phyloP scores from a whole-genome alignment of 2,329 filamentous ascomycete species.

The Clonostachys chloroleuca region DNA sequence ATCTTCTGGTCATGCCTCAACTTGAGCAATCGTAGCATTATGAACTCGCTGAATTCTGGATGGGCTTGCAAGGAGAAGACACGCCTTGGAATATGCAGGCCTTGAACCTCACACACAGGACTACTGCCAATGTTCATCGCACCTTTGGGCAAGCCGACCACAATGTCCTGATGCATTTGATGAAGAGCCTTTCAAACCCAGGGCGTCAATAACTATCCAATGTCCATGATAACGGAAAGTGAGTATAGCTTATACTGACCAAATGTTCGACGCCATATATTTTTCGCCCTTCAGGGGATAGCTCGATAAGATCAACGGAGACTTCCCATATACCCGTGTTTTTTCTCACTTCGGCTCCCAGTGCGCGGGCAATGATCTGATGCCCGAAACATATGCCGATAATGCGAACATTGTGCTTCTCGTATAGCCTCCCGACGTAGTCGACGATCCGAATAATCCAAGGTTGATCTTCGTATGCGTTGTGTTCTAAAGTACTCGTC shows the following conservation, averaged over 20 bases:
- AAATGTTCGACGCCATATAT: constrained; percentile 1
- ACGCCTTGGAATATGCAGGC: constrained; percentile 29
- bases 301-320: constrained; percentile 1
- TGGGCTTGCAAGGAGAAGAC: constrained; percentile 42
- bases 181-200: constrained; percentile 20
- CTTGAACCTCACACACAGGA: constrained; percentile 33
- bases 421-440: constrained; percentile 25
- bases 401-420: constrained; percentile 29
- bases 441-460: constrained; percentile 39
- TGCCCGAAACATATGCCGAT: constrained; percentile 44
- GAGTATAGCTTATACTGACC: constrained; percentile 1
- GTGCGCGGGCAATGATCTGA: constrained; percentile 38
- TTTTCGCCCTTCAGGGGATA: constrained; percentile 1
- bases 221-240: constrained; percentile 15
- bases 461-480: constrained; percentile 32
- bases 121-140: constrained; percentile 34
- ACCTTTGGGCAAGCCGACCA: constrained; percentile 28
- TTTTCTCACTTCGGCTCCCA: constrained; percentile 28
- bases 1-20: constrained; percentile 13
- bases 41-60: constrained; percentile 35
- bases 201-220: neutral
- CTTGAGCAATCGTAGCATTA: constrained; percentile 28
- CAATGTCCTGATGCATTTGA: constrained; percentile 43
- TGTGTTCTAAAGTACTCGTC: constrained; percentile 12
- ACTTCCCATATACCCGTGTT: constrained; percentile 35